Base-by-base conservation (phyloP, 441 rosid species). In the Hura crepitans region DNA sequence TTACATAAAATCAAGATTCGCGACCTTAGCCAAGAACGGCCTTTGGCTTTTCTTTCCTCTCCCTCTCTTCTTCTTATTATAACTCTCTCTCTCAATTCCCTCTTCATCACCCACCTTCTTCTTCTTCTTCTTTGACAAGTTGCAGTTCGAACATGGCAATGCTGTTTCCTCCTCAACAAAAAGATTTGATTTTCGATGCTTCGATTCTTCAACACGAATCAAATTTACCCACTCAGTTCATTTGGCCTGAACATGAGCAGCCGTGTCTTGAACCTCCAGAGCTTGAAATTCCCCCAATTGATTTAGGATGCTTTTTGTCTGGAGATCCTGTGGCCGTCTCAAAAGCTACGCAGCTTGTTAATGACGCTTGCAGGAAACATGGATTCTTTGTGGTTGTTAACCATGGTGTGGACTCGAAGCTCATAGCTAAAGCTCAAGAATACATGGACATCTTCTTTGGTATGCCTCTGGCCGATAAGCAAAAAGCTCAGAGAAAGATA, bases 181-280 rank as follows among this genome's bases (percentile, higher is more conserved):
- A 23, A 6, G 61, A 68, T 17, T 39, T 74, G 5, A 63, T 88
- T 71, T 94, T 92, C 42, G 90, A 90, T 33, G 90, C 94, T 18
- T 84, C 90, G 0, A 73, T 90, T 71, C 82, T 90, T 64, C 86
- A 75, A 47, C 74, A 80, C 72, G 85, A 85, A 68, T 20, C 76
- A 60, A 60, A 72, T 76, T 79, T 95, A 66, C 99, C 99, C 6
- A 37, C 80, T 61, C 87, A 90, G 67, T 92, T 95, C 82, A 76
- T 95, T 5, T 95, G 99, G 99, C 97, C 97, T 0, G 92, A 87
- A 72, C 74, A 84, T 6, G 97, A 95, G 55, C 83, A 82, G 68
- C 97, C 99, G 9, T 45, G 81, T 61, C 60, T 66, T 1, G 72
- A 82, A 11, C 77, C 81, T 18, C 90, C 86, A 0, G 88, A 85